Base-by-base conservation (phyloP, 768 basidiomycete genomes). In the Calocera viscosa region DNA sequence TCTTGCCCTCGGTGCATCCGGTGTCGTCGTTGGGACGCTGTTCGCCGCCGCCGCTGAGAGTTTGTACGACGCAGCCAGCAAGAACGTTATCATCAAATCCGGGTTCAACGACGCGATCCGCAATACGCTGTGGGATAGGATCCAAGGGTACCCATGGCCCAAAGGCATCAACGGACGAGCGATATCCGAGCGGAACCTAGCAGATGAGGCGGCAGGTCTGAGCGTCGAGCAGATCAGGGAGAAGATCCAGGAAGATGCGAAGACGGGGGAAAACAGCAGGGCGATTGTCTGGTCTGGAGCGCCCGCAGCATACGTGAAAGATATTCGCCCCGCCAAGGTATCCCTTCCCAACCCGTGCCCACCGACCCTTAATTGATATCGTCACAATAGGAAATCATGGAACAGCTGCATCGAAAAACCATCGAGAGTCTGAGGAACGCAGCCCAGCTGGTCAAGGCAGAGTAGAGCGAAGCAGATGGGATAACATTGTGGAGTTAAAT, bases 1-100 rank as follows among this genome's bases (percentile, higher is more conserved):
- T 49, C 81, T 94, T 66, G 75, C 82, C 3, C 80, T 88, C 35
- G 90, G 90, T 16, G 87, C 84, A 1, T 77, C 84, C 26, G 91
- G 87, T 1, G 85, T 77, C 11, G 86, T 86, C 33, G 72, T 86
- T 24, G 91, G 91, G 65, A 92, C 91, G 0, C 86, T 89, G 7
- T 89, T 91, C 72, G 75, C 89, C 63, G 78, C 87, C 68, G 83
- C 88, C 0, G 80, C 81, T 2, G 89, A 91, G 76, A 81, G 85
- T 69, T 74, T 70, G 12, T 88, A 86, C 75, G 78, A 78, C 30
- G 78, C 80, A 47, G 71, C 71, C 0, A 85, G 88, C 71, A 84
- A 84, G 69, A 75, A 77, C 35, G 81, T 82, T 0, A 78, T 89
- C 39, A 69, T 83, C 11, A 73, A 70, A 22, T 63, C 68, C 3